phyloP scores from a whole-genome alignment of 116 monocot species.

The Thalassia testudinum region DNA sequence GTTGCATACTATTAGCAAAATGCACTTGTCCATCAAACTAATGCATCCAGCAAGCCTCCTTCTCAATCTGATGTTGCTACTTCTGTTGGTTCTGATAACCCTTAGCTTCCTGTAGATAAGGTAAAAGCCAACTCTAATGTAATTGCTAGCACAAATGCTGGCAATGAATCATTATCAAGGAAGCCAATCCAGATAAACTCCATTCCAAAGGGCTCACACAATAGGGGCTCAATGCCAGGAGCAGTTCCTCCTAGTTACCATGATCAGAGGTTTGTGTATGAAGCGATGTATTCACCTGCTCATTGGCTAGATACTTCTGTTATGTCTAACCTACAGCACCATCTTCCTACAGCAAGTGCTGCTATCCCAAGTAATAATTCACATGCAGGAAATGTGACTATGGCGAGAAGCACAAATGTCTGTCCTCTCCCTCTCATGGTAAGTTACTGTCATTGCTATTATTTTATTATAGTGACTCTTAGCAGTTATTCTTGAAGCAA shows the following conservation, averaged over 20 bases:
- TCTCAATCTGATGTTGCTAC: conserved; percentile 27
- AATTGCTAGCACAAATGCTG: conserved; percentile 19
- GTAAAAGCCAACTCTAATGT: conserved; percentile 32
- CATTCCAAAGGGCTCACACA: conserved; percentile 16
- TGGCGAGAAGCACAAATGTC: conserved; percentile 30
- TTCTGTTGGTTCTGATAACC: conserved; percentile 21
- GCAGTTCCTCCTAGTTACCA: conserved; percentile 29
- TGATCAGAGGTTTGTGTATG: conserved; percentile 34
- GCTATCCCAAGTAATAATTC: conserved; percentile 21
- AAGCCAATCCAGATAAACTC: conserved; percentile 32
- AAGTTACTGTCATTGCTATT: too few species aligned
- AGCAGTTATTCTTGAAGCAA: too few species aligned
- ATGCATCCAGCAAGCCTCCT: conserved; percentile 8
- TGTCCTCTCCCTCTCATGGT: conserved; percentile 21
- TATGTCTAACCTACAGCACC: conserved; percentile 34
- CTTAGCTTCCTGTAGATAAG: conserved; percentile 32
- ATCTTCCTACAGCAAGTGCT: conserved; percentile 6
- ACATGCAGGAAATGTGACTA: conserved; percentile 12
- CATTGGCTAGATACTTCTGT: conserved; percentile 35
- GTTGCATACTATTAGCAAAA: conserved; percentile 34
- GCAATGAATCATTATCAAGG: conserved; percentile 4
- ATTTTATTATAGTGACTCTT: too few species aligned
- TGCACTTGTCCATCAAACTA: conserved; percentile 11
- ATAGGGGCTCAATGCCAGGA: conserved; percentile 17
- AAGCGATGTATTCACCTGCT: conserved; percentile 46